These are phyloP conservation scores for Backusella australiensis DNA, from an alignment of 192 early-diverging fungal species.

Conservation along the genomic window DNA sequence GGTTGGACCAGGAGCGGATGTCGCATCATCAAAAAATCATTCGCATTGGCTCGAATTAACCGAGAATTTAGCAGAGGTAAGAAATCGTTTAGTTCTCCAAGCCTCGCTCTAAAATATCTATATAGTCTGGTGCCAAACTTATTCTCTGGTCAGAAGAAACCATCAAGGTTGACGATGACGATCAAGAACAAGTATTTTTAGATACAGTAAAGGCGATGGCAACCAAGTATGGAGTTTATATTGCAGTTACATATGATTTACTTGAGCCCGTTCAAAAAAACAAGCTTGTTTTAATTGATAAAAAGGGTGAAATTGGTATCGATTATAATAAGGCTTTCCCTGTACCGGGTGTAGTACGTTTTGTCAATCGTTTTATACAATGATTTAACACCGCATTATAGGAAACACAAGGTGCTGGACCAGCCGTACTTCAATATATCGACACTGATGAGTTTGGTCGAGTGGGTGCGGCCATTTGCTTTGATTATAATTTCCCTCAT, in stretches of 20 bases:
- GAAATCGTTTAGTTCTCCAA: too few species aligned
- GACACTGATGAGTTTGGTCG: constrained; percentile 38
- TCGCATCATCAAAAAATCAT: neutral
- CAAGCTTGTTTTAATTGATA: constrained; percentile 38
- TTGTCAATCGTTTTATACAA: too few species aligned
- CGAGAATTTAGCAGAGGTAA: constrained; percentile 10
- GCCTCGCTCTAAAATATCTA: too few species aligned
- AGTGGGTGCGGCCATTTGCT: constrained; percentile 42
- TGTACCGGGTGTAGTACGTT: constrained; percentile 34
- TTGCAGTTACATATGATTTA: neutral
- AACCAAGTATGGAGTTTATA: constrained; percentile 5
- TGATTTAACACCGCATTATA: neutral
- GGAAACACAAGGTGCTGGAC: constrained; percentile 36
- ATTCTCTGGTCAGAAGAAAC: constrained; percentile 22
- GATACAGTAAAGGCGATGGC: neutral
- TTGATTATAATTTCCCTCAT: constrained; percentile 46
- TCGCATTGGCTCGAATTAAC: constrained; percentile 14
- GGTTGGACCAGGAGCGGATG: neutral
- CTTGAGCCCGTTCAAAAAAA: constrained; percentile 27
- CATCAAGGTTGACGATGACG: neutral
- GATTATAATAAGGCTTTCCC: constrained; percentile 47
- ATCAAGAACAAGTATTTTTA: constrained; percentile 8
- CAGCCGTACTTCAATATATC: constrained; percentile 26
- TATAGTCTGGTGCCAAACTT: constrained; percentile 18
- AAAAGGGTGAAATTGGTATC: constrained; percentile 27